Base-by-base conservation (phyloP, 192 early-diverging fungal species). In the Linnemannia exigua region DNA sequence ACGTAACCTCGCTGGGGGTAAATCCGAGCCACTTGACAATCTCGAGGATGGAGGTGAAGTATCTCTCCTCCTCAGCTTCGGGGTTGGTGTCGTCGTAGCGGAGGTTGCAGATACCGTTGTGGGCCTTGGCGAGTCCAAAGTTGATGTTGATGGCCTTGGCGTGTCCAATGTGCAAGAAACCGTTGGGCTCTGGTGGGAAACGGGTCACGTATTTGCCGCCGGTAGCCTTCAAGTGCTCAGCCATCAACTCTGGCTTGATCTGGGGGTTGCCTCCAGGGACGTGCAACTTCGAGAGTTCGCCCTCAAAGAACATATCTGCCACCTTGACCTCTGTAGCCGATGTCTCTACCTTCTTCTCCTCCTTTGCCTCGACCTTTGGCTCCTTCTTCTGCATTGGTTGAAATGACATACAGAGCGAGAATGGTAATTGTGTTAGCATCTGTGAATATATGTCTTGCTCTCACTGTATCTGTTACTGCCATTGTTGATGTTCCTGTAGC, bases 71-170 rank as follows among this genome's bases (percentile, higher is more conserved):
- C 82, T 99, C 99, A 20, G 98, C 97, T 86, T 93, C 91, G 22
- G 92, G 92, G 71, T 93, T 93, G 48, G 92, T 93, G 70, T 93
- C 92, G 67, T 93, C 92, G 52, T 91, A 93, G 48, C 92, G 89
- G 74, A 99, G 93, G 89, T 99, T 97, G 80, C 95, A 96, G 51
- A 95, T 82, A 51, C 99, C 99, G 70, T 95, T 91, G 84, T 97
- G 94, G 17, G 95, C 95, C 79, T 93, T 92, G 28, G 99, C 99
- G 75, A 97, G 99, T 63, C 98, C 99, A 95, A 99, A 99, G 91
- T 98, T 99, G 81, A 99, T 94, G 88, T 99, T 99, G 91, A 99
- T 98, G 52, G 98, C 99, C 90, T 99, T 99, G 77, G 98, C 97
- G 86, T 99, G 99, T 70, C 99, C 98, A 89, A 99, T 99, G 88